Conservation (phyloP, 805 yeast species). For the Candida manassasensis region DNA sequence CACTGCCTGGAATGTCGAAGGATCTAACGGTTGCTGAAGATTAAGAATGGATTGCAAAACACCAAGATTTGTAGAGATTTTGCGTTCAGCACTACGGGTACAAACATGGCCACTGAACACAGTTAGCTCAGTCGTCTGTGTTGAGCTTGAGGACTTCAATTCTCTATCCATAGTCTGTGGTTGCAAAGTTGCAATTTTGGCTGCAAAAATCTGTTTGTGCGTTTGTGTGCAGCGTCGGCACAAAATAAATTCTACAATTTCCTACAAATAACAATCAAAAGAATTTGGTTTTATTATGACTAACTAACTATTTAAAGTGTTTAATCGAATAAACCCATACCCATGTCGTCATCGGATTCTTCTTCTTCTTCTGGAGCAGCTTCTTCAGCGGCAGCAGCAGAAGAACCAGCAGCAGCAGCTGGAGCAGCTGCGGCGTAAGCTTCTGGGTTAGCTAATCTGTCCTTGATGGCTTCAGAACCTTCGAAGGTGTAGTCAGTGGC, state of each 20-base stretch:
- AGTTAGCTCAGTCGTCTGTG: too few relatives aligned
- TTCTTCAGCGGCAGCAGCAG: slow-evolving; percentile 56
- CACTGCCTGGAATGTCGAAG: too few relatives aligned
- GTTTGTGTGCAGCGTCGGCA: too few relatives aligned
- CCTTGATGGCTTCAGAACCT: slow-evolving; percentile 98
- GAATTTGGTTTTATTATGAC: too few relatives aligned
- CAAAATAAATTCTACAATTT: too few relatives aligned
- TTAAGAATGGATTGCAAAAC: neutral
- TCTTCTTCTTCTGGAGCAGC: slow-evolving; percentile 72
- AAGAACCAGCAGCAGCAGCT: slow-evolving; percentile 79
- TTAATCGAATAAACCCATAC: slow-evolving; percentile 98
- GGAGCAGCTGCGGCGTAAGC: slow-evolving; percentile 99
- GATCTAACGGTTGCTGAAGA: neutral
- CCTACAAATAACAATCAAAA: too few relatives aligned
- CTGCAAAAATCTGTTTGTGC: slow-evolving; percentile 6
- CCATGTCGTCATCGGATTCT: slow-evolving; percentile 88
- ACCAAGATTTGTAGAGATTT: neutral
- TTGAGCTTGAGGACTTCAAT: too few relatives aligned
- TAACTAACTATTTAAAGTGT: slow-evolving; percentile 14
- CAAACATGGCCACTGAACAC: slow-evolving; percentile 4
- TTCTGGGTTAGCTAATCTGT: slow-evolving; percentile 99
- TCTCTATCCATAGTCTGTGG: too few relatives aligned
- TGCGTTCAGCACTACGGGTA: neutral
- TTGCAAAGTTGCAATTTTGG: slow-evolving; percentile 3
- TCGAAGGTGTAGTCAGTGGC: slow-evolving; percentile 99